A percentile compares a stretch with the other conserved stretches of the same genome.
These are phyloP conservation scores for Macrolepiota dolichaula DNA, from an alignment of 768 basidiomycete species.

Conservation along the genomic window DNA sequence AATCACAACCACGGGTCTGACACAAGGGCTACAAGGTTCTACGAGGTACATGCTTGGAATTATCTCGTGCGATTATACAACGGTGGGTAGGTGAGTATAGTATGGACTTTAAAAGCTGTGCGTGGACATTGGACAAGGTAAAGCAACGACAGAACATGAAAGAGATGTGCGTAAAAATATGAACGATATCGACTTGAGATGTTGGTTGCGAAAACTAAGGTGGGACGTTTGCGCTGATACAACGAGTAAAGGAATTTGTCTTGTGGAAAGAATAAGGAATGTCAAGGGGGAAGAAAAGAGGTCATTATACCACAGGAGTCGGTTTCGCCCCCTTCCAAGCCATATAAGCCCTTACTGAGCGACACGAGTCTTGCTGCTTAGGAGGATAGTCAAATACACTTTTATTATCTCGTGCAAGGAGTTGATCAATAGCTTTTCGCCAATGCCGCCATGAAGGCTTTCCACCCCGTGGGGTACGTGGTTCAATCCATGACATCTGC, in stretches of 20 bases:
- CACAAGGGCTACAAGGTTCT: too few relatives aligned
- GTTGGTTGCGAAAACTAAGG: neutral
- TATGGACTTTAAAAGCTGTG: neutral
- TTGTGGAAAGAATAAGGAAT: neutral
- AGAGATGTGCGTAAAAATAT: neutral
- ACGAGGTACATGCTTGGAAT: neutral
- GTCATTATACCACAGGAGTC: neutral
- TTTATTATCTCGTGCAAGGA: slow-evolving; percentile 3
- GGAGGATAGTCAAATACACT: slow-evolving; percentile 29
- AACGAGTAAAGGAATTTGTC: neutral
- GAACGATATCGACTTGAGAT: neutral
- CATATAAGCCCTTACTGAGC: slow-evolving; percentile 55
- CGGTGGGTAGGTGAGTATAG: neutral
- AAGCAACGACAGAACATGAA: neutral
- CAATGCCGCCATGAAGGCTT: slow-evolving; percentile 10
- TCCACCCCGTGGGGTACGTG: slow-evolving; percentile 21
- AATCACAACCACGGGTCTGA: slow-evolving; percentile 1
- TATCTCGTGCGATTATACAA: neutral
- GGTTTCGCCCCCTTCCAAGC: slow-evolving; percentile 36
- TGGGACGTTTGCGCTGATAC: neutral
- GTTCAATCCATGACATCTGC: slow-evolving; percentile 50
- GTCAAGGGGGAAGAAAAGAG: neutral
- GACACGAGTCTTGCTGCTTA: slow-evolving; percentile 30
- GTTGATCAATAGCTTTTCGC: slow-evolving; percentile 9
- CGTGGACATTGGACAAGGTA: neutral